Evolutionary conservation across 2,329 filamentous ascomycete species (phyloP).

Genomic region (Verticillium nubilum): DNA sequence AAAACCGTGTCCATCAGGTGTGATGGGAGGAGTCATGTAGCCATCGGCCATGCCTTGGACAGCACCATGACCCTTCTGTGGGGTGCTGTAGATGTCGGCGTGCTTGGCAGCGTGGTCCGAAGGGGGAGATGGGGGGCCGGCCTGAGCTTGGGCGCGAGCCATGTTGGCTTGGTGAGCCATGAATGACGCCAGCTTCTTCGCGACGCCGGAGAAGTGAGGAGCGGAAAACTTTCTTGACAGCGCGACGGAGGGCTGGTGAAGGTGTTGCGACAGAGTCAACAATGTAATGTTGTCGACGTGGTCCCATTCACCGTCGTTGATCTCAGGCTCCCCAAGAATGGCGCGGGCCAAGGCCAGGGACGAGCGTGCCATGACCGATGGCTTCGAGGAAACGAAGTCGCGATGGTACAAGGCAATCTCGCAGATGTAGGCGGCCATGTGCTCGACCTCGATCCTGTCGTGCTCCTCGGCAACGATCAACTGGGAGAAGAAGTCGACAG

Average conservation of each 20-base stretch:
- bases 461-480: constrained; percentile 75
- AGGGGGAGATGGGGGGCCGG: constrained; percentile 54
- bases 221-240: constrained; percentile 56
- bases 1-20: constrained; percentile 63
- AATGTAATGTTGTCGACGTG: constrained; percentile 64
- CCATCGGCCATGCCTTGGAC: constrained; percentile 61
- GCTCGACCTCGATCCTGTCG: constrained; percentile 80
- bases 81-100: constrained; percentile 67
- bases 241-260: constrained; percentile 53
- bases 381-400: constrained; percentile 89
- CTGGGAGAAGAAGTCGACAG: constrained; percentile 89
- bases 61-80: constrained; percentile 67
- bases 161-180: constrained; percentile 55
- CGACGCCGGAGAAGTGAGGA: constrained; percentile 46
- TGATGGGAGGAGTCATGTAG: constrained; percentile 81
- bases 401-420: constrained; percentile 96
- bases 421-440: constrained; percentile 90
- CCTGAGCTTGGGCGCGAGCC: constrained; percentile 35
- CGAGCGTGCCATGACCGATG: constrained; percentile 84
- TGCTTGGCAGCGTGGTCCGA: constrained; percentile 46
- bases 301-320: constrained; percentile 72
- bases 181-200: constrained; percentile 51
- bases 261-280: constrained; percentile 52
- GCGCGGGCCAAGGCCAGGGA: constrained; percentile 82
- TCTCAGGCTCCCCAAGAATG: constrained; percentile 75